A percentile compares a stretch with the other conserved stretches of the same genome.
Conservation (phyloP, 2,329 filamentous ascomycete genomes). For the Apiospora saccharicola region DNA sequence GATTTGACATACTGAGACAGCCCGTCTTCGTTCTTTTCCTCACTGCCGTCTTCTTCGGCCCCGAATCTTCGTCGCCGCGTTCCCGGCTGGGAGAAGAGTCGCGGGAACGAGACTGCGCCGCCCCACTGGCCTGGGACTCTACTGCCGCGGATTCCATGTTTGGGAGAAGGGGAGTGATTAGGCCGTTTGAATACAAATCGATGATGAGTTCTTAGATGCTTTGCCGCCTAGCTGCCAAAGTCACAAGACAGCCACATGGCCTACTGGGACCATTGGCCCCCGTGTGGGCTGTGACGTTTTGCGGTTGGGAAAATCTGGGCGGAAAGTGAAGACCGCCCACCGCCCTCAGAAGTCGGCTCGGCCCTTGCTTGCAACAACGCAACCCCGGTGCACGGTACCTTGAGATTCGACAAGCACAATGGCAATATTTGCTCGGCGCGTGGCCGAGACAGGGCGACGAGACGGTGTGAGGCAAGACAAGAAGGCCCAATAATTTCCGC, state of each 20-base stretch:
- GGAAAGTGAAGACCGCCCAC: constrained; percentile 10
- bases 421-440: constrained; percentile 26
- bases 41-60: constrained; percentile 54
- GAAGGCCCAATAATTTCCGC: constrained; percentile 33
- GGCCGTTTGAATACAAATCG: constrained; percentile 23
- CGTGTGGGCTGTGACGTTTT: constrained; percentile 27
- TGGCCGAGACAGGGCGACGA: constrained; percentile 28
- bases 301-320: neutral
- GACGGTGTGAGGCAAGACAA: constrained; percentile 31
- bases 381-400: constrained; percentile 20
- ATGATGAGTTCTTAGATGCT: constrained; percentile 27
- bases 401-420: constrained; percentile 21
- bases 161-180: constrained; percentile 24
- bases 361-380: constrained; percentile 12
- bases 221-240: constrained; percentile 31
- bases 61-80: constrained; percentile 49
- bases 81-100: constrained; percentile 43
- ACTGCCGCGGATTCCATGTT: constrained; percentile 41
- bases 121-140: constrained; percentile 1
- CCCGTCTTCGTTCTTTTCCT: constrained; percentile 89
- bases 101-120: constrained; percentile 38
- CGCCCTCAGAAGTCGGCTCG: constrained; percentile 1
- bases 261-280: constrained; percentile 30
- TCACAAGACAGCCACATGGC: constrained; percentile 33
- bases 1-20: constrained; percentile 74